Evolutionary conservation across 768 basidiomycete species (phyloP).

Genomic region (Baorangia bicolor): DNA sequence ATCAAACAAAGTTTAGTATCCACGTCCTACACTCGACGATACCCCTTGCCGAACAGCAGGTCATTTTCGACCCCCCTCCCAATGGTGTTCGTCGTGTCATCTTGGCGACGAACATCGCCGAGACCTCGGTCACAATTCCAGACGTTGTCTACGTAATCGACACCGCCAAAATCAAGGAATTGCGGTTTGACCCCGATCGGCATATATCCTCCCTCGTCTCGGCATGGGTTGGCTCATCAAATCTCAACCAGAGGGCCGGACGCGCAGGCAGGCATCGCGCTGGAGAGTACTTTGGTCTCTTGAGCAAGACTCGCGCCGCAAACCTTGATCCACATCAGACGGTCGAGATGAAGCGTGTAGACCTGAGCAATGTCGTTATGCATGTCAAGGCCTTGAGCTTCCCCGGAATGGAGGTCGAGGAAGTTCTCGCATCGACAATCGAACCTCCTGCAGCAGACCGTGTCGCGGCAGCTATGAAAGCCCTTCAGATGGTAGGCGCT

Average conservation of each 20-base stretch:
- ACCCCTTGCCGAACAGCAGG: slow-evolving; percentile 84
- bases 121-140: slow-evolving; percentile 93
- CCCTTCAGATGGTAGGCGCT: slow-evolving; percentile 84
- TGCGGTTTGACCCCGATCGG: slow-evolving; percentile 83
- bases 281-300: slow-evolving; percentile 88
- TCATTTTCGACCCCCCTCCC: slow-evolving; percentile 82
- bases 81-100: slow-evolving; percentile 82
- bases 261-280: slow-evolving; percentile 89
- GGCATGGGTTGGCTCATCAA: slow-evolving; percentile 89
- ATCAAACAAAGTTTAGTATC: slow-evolving; percentile 57
- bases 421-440: slow-evolving; percentile 80
- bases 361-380: slow-evolving; percentile 92
- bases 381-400: slow-evolving; percentile 93
- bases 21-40: slow-evolving; percentile 90
- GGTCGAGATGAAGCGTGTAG: slow-evolving; percentile 93
- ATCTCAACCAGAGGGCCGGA: slow-evolving; percentile 88
- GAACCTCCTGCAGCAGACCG: slow-evolving; percentile 83
- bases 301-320: slow-evolving; percentile 60
- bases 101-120: slow-evolving; percentile 92
- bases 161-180: slow-evolving; percentile 83
- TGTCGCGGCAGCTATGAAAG: slow-evolving; percentile 74
- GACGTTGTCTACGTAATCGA: slow-evolving; percentile 96
- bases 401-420: slow-evolving; percentile 80
- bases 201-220: slow-evolving; percentile 88
- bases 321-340: slow-evolving; percentile 76